A percentile compares a stretch with the other conserved stretches of the same genome.
Conservation (phyloP, 345 rosid species). For the Eucalyptus coolabah region DNA sequence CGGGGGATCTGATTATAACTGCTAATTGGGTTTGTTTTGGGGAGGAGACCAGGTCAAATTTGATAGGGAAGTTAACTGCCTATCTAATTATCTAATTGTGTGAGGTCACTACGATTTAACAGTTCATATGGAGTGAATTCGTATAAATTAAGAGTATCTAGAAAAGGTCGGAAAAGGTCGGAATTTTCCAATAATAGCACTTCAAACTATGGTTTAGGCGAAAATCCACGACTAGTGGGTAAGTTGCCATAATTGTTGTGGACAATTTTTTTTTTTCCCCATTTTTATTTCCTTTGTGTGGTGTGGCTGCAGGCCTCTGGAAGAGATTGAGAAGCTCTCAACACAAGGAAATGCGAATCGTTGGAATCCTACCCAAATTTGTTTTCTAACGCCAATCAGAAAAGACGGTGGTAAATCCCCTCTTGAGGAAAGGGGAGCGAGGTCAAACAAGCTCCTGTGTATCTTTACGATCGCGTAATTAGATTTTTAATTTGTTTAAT, state of each 20-base stretch:
- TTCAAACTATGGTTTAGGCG: background rate
- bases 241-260: background rate
- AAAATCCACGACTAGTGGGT: background rate
- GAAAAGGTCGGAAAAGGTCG: background rate
- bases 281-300: too few species aligned
- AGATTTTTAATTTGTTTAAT: background rate
- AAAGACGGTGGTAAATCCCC: background rate
- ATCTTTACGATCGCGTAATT: background rate
- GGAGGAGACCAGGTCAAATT: background rate
- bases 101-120: background rate
- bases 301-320: too few species aligned
- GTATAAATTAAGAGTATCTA: rapidly evolving
- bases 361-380: background rate
- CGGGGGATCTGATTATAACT: background rate
- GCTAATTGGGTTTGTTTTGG: background rate
- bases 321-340: background rate
- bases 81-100: background rate
- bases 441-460: background rate
- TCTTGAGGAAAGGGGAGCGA: background rate
- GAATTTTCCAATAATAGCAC: rapidly evolving
- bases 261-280: too few species aligned
- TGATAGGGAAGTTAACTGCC: background rate
- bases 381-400: too few species aligned
- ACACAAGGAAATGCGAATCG: background rate
- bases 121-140: rapidly evolving